Conservation (phyloP, 179 eudicot genomes). For the Monotropa hypopitys region DNA sequence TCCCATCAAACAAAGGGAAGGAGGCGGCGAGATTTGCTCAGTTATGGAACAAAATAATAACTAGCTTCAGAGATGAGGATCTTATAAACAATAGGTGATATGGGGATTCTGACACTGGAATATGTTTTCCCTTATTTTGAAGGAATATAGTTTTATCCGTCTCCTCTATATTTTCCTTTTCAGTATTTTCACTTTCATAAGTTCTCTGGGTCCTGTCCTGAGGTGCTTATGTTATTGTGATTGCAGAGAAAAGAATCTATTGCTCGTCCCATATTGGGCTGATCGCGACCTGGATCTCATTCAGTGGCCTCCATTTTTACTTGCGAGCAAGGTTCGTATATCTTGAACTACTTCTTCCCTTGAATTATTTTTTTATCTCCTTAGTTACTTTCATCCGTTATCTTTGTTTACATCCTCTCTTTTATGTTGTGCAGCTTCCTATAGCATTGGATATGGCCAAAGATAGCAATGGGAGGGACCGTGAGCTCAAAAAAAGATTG, state of each 20-base stretch:
- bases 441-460: slow-evolving; percentile 98
- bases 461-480: slow-evolving; percentile 76
- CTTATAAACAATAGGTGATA: slow-evolving; percentile 62
- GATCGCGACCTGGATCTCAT: slow-evolving; percentile 70
- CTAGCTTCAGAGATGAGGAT: slow-evolving; percentile 92
- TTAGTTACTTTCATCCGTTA: background rate
- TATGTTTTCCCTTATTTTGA: background rate
- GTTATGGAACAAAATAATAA: slow-evolving; percentile 86
- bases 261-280: slow-evolving; percentile 89
- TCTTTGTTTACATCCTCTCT: background rate
- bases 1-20: slow-evolving; percentile 55
- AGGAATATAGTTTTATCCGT: background rate
- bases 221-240: background rate
- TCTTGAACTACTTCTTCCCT: slow-evolving; percentile 1
- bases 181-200: background rate
- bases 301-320: slow-evolving; percentile 97
- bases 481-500: slow-evolving; percentile 72
- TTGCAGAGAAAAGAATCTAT: slow-evolving; percentile 68
- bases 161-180: background rate
- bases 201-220: background rate
- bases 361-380: background rate
- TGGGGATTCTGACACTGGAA: background rate
- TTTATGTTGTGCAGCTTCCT: slow-evolving; percentile 53
- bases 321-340: slow-evolving; percentile 84
- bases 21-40: slow-evolving; percentile 92